Percentiles rank a stretch among this genome's conserved stretches.
These are phyloP conservation scores for Gnomoniopsis smithogilvyi DNA, from an alignment of 2,329 filamentous ascomycete species.

Conservation along the genomic window DNA sequence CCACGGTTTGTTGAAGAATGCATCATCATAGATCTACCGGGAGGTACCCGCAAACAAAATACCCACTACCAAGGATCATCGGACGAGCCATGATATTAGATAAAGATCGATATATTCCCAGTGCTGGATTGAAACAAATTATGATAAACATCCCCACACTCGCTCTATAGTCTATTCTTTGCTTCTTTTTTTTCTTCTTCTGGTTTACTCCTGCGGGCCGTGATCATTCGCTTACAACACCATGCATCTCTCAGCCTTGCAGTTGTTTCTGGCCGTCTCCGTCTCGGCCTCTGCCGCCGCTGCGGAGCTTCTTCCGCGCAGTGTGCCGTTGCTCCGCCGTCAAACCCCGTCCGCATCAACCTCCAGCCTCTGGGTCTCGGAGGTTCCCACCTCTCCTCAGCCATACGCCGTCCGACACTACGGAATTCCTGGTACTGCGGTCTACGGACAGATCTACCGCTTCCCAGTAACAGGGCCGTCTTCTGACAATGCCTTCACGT, in stretches of 20 bases:
- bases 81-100: too few species aligned
- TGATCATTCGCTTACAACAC: background rate
- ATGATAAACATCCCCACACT: too few species aligned
- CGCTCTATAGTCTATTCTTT: background rate
- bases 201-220: background rate
- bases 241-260: slow-evolving; percentile 9
- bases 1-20: too few species aligned
- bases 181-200: too few species aligned
- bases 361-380: slow-evolving; percentile 7
- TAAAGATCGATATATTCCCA: too few species aligned
- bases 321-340: background rate
- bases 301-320: background rate
- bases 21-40: too few species aligned
- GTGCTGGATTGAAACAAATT: too few species aligned
- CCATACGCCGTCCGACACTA: slow-evolving; percentile 11
- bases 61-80: too few species aligned
- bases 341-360: background rate
- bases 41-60: too few species aligned
- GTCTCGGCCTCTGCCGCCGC: background rate
- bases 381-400: slow-evolving; percentile 6
- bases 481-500: slow-evolving; percentile 40
- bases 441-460: slow-evolving; percentile 4
- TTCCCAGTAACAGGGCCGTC: slow-evolving; percentile 38
- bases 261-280: background rate
- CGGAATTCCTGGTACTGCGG: background rate